These are phyloP conservation scores for Cenchrus purpureus DNA, from an alignment of 176 grass and related monocot genomes.

Conservation along the genomic window DNA sequence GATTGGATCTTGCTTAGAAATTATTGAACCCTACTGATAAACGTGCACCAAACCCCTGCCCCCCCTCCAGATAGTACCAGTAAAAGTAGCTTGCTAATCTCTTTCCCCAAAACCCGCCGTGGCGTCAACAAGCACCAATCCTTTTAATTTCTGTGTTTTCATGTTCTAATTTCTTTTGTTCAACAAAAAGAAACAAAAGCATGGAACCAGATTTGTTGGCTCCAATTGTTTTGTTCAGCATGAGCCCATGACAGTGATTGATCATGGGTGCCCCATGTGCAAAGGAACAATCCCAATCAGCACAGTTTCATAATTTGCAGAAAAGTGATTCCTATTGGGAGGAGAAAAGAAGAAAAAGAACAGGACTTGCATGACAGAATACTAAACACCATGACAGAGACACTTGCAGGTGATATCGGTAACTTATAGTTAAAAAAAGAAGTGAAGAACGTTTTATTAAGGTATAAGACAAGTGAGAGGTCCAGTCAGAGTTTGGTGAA, in stretches of 20 bases:
- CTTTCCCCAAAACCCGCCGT: background rate
- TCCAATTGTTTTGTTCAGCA: background rate
- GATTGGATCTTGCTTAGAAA: background rate
- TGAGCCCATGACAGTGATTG: background rate
- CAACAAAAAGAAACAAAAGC: background rate
- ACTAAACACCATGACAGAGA: conserved; percentile 5
- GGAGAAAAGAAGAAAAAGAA: background rate
- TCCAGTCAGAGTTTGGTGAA: conserved; percentile 54
- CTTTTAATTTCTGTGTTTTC: background rate
- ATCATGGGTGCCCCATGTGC: conserved; percentile 29
- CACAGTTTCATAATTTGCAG: background rate
- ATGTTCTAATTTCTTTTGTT: background rate
- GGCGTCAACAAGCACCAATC: background rate
- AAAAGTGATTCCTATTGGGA: background rate
- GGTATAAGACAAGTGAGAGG: conserved; percentile 56
- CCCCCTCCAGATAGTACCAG: background rate
- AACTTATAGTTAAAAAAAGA: background rate
- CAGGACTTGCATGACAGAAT: background rate
- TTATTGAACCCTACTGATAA: background rate
- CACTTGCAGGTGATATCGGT: background rate
- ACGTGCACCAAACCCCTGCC: background rate
- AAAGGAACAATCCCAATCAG: conserved; percentile 31
- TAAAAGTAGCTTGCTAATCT: background rate
- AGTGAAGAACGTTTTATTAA: conserved; percentile 15
- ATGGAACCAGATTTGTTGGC: background rate